Evolutionary conservation across 495 filamentous ascomycete species (phyloP), one percentile per base, ranked within the genome.

Genomic region (Penicillium ochrochloron): DNA sequence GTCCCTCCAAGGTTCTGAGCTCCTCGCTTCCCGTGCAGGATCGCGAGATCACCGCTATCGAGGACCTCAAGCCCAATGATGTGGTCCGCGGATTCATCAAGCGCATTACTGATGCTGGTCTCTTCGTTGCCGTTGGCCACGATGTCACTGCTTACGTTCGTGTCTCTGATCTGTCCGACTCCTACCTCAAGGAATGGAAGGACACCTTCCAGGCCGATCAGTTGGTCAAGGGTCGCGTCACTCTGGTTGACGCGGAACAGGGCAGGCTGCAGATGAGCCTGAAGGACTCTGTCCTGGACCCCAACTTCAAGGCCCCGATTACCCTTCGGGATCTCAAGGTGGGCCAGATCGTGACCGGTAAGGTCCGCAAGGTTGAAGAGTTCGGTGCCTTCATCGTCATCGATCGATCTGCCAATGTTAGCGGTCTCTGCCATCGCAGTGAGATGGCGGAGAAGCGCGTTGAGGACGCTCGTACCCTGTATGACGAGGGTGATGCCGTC

Each of bases 161-260:
- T 64, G 86, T 98, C 53, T 89, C 89, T 12, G 92, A 97, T 70
- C 86, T 98, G 19, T 96, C 94, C 0, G 94, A 99, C 72, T 84
- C 85, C 5, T 98, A 86, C 72, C 80, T 98, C 68, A 98, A 97
- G 76, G 92, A 97, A 53, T 99, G 95, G 95, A 96, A 96, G 79
- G 84, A 89, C n/a, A 76, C 85, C 17, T 97, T 92, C 78, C 85
- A 94, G 65, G 76, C 90, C 37, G 92, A 92, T 70, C 92, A 97
- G 75, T 82, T 99, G 19, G 91, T 99, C 31, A 93, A 89, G 75
- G 95, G 92, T 54, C 91, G 92, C 52, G 81, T 99, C 69, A 87
- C 90, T 27, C 74, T 84, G 5, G 84, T 92, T 5, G 87, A 96
- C 63, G 61, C 78, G 12, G 77, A 76, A 59, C 74, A 87, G n/a